Evolutionary conservation across 495 filamentous ascomycete species (phyloP).

Genomic region (Aspergillus indologenus): DNA sequence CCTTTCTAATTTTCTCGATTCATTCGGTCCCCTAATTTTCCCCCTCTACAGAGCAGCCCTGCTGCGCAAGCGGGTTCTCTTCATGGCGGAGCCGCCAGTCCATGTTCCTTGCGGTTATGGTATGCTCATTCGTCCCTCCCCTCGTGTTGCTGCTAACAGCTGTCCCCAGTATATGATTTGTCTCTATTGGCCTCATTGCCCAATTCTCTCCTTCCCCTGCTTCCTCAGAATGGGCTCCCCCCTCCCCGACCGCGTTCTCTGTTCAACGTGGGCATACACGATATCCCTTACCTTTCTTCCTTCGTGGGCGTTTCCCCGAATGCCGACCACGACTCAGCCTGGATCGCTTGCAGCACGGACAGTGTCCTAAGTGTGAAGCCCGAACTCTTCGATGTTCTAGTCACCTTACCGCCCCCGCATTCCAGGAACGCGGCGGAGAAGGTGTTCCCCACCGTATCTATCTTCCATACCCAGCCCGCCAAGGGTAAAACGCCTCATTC

Average conservation of each 20-base stretch:
- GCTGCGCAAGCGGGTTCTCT: slow-evolving; percentile 80
- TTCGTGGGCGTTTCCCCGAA: slow-evolving; percentile 26
- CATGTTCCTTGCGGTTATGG: slow-evolving; percentile 84
- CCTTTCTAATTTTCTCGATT: slow-evolving; percentile 69
- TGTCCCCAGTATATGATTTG: slow-evolving; percentile 74
- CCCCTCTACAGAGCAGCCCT: slow-evolving; percentile 87
- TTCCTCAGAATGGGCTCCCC: slow-evolving; percentile 37
- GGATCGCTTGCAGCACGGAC: slow-evolving; percentile 95
- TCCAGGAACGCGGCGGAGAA: slow-evolving; percentile 54
- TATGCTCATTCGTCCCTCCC: slow-evolving; percentile 34
- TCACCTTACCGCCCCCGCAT: slow-evolving; percentile 69
- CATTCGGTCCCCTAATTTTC: slow-evolving; percentile 87
- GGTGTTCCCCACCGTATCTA: slow-evolving; percentile 67
- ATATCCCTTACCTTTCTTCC: slow-evolving; percentile 72
- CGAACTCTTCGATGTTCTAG: slow-evolving; percentile 80
- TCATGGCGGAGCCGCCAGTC: slow-evolving; percentile 81
- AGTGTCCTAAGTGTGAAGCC: slow-evolving; percentile 82
- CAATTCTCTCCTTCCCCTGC: slow-evolving; percentile 62
- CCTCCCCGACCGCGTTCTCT: slow-evolving; percentile 73
- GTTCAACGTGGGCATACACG: slow-evolving; percentile 88
- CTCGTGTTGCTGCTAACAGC: slow-evolving; percentile 11
- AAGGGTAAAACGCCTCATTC: slow-evolving; percentile 29
- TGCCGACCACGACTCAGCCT: slow-evolving; percentile 60
- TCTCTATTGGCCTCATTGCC: slow-evolving; percentile 81
- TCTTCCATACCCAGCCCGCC: slow-evolving; percentile 26